phyloP scores from a whole-genome alignment of 768 basidiomycete species.

The Tephrocybe rancida region DNA sequence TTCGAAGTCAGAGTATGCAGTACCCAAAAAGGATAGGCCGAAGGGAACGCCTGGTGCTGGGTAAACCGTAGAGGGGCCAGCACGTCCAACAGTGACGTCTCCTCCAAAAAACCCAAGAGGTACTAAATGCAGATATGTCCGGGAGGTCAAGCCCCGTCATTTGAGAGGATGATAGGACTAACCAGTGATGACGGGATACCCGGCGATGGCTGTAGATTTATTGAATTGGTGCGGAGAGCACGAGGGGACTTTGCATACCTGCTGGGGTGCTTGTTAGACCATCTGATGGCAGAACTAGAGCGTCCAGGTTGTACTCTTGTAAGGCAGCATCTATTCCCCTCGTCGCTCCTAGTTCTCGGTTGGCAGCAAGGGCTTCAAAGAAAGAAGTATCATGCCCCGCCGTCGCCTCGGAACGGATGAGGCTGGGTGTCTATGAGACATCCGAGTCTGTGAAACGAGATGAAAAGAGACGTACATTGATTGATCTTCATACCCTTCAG shows the following conservation, averaged over 20 bases:
- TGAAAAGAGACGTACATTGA: conserved; percentile 26
- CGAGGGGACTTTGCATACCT: conserved; percentile 24
- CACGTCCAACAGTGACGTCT: conserved; percentile 36
- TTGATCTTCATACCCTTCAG: conserved; percentile 39
- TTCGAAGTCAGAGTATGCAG: conserved; percentile 59
- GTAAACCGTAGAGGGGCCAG: conserved; percentile 43
- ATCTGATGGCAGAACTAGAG: conserved; percentile 49
- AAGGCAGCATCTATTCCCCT: conserved; percentile 57
- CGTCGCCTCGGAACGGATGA: conserved; percentile 40
- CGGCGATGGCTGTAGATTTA: conserved; percentile 50
- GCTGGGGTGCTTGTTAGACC: conserved; percentile 39
- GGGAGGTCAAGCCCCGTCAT: neutral
- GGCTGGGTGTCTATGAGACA: conserved; percentile 21
- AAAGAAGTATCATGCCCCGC: conserved; percentile 44
- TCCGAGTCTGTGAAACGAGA: neutral
- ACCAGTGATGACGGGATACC: conserved; percentile 70
- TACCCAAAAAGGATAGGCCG: conserved; percentile 63
- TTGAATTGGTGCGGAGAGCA: neutral
- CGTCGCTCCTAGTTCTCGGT: conserved; percentile 50
- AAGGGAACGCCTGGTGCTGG: conserved; percentile 61
- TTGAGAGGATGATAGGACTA: conserved; percentile 6
- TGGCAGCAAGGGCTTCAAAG: conserved; percentile 42
- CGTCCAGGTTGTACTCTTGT: conserved; percentile 48
- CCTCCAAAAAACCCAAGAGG: conserved; percentile 63
- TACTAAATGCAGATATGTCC: conserved; percentile 30